Evolutionary conservation across 2,329 filamentous ascomycete species (phyloP).

Genomic region (Purpureocillium lavendulum): DNA sequence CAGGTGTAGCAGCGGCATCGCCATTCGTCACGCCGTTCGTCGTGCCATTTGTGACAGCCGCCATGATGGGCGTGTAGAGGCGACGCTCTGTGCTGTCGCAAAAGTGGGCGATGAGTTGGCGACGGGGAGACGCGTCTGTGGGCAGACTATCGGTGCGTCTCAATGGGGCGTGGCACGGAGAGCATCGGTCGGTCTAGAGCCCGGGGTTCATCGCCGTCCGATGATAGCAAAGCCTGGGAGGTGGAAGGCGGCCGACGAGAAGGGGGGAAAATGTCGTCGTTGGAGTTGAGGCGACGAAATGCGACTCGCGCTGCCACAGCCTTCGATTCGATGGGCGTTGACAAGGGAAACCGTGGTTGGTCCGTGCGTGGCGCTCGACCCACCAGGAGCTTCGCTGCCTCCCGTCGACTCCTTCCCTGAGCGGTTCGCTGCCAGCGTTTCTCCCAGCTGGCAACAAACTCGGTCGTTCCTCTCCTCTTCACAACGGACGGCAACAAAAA

Average conservation of each 20-base stretch:
- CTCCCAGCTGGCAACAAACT: too few species aligned
- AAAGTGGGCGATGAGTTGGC: neutral
- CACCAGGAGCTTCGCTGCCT: too few species aligned
- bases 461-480: too few species aligned
- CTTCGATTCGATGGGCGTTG: too few species aligned
- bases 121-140: conserved; percentile 17
- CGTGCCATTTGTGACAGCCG: conserved; percentile 32
- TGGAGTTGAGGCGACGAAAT: neutral
- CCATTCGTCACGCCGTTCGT: conserved; percentile 35
- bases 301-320: too few species aligned
- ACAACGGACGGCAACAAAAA: too few species aligned
- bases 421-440: too few species aligned
- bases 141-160: conserved; percentile 21
- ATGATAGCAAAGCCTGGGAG: neutral
- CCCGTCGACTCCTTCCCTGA: too few species aligned
- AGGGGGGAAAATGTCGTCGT: neutral
- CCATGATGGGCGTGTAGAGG: conserved; percentile 25
- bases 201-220: conserved; percentile 15
- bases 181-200: conserved; percentile 17
- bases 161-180: conserved; percentile 16
- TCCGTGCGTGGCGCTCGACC: neutral
- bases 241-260: neutral
- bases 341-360: neutral
- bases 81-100: neutral
- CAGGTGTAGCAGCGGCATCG: conserved; percentile 22